Percentiles rank a stretch among this genome's conserved stretches.
phyloP scores from a whole-genome alignment of 306 rosid genomes.

The Datisca glomerata region DNA sequence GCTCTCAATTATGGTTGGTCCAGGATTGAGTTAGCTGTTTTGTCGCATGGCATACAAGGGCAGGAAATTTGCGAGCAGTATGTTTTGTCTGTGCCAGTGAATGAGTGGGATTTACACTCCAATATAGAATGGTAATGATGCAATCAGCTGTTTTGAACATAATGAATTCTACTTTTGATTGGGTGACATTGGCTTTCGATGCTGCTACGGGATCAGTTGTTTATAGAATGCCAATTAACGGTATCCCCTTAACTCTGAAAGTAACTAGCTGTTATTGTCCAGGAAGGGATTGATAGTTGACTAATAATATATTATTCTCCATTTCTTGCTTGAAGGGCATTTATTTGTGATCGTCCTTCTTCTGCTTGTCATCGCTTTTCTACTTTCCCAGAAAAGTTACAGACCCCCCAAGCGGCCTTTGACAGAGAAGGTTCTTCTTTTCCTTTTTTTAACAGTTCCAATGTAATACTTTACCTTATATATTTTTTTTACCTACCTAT shows the following conservation, averaged over 20 bases:
- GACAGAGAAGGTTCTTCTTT: slow-evolving; percentile 76
- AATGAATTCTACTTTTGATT: slow-evolving; percentile 39
- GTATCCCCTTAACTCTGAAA: slow-evolving; percentile 27
- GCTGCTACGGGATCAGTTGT: slow-evolving; percentile 89
- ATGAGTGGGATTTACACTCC: too few relatives aligned
- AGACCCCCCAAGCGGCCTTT: slow-evolving; percentile 93
- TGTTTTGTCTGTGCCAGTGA: too few relatives aligned
- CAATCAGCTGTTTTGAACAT: slow-evolving; percentile 24
- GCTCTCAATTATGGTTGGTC: too few relatives aligned
- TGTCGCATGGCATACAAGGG: too few relatives aligned
- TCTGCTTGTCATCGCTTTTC: slow-evolving; percentile 64
- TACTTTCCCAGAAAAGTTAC: slow-evolving; percentile 94
- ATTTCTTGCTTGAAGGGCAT: slow-evolving; percentile 52
- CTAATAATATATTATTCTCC: background rate
- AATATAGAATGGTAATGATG: too few relatives aligned
- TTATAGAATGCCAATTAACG: slow-evolving; percentile 76
- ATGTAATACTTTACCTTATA: too few relatives aligned
- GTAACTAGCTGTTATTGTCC: background rate
- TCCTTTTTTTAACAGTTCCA: too few relatives aligned
- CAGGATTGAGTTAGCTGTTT: too few relatives aligned
- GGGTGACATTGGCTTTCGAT: slow-evolving; percentile 52
- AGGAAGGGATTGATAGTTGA: background rate
- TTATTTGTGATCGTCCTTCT: slow-evolving; percentile 73
- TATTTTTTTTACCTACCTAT: too few relatives aligned
- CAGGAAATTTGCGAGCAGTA: too few relatives aligned